These are phyloP conservation scores for Elymus sibiricus DNA, from an alignment of 176 grass and related monocot species.

Conservation along the genomic window DNA sequence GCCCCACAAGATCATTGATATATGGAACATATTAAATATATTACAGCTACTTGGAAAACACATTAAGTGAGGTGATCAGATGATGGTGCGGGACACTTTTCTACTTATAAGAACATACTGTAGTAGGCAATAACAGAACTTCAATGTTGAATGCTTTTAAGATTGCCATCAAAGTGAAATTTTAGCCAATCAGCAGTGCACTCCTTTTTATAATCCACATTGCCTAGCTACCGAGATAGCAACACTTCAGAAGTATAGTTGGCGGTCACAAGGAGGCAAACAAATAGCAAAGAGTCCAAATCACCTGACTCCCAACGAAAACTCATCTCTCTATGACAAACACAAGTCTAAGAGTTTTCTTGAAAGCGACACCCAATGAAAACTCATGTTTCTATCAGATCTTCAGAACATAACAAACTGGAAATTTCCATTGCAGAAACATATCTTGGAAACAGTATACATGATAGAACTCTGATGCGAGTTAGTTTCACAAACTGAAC, in stretches of 20 bases:
- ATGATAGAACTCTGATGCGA: neutral
- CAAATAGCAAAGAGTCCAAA: neutral
- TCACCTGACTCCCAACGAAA: neutral
- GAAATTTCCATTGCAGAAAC: constrained; percentile 6
- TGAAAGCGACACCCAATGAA: neutral
- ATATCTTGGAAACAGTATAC: neutral
- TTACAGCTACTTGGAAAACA: neutral
- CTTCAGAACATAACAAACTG: neutral
- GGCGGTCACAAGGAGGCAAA: neutral
- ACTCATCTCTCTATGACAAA: neutral
- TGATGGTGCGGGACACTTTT: neutral
- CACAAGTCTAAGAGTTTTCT: neutral
- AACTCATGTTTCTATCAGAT: neutral
- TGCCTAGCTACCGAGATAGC: neutral
- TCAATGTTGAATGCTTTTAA: neutral
- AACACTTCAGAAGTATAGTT: neutral
- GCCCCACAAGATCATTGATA: neutral
- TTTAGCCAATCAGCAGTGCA: neutral
- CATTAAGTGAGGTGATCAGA: neutral
- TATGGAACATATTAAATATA: neutral
- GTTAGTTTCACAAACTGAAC: neutral
- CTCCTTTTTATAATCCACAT: neutral
- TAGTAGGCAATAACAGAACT: neutral
- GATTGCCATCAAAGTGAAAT: neutral
- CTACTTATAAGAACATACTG: neutral